Evolutionary conservation across 108 stramenopile genomes (phyloP), one percentile per base, ranked within the genome.

Genomic region (Cylindrotheca fusiformis): DNA sequence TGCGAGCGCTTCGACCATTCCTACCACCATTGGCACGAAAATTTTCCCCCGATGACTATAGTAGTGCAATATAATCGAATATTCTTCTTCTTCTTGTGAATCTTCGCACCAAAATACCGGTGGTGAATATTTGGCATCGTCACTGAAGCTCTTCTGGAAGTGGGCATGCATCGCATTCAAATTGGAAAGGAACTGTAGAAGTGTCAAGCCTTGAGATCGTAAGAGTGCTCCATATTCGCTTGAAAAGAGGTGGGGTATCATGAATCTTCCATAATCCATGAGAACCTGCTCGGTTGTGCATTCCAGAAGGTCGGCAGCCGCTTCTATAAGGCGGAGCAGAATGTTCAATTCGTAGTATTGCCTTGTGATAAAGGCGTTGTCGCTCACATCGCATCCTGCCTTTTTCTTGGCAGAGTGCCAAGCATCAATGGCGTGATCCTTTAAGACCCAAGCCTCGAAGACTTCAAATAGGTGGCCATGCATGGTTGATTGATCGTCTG

Each of bases 21-120:
- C 36, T 14, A 41, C 36, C 6, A 41, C 36, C 36, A 6, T 10
- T 6, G 36, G 10, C 14, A 41, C 36, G 6, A 41, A 41, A 6
- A 6, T 6, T 10, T 41, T 41, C 36, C 36, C 36, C 6, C 36
- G 36, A 10, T 41, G 36, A 41, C 36, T 41, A 14, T 41, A 41
- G 36, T 41, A 41, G 14, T 41, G 36, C 14, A 41, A 41, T 41
- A 41, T 6, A 41, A 41, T 41, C 6, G 10, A 10, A 10, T 14
- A 6, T 41, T 41, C 36, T 6, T 41, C 6, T 6, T 6, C 36
- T 41, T 74, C 65, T 5, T 21, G 32, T 36, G 62, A 48, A 28
- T 79, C 59, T 59, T 79, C 68, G 48, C 70, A 71, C 78, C 78
- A 79, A 54, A 79, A 79, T 22, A 63, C 73, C 0, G 78, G 78